A percentile compares a stretch with the other conserved stretches of the same genome.
phyloP scores from a whole-genome alignment of 2,329 filamentous ascomycete species.

The Aspergillus arachidicola region DNA sequence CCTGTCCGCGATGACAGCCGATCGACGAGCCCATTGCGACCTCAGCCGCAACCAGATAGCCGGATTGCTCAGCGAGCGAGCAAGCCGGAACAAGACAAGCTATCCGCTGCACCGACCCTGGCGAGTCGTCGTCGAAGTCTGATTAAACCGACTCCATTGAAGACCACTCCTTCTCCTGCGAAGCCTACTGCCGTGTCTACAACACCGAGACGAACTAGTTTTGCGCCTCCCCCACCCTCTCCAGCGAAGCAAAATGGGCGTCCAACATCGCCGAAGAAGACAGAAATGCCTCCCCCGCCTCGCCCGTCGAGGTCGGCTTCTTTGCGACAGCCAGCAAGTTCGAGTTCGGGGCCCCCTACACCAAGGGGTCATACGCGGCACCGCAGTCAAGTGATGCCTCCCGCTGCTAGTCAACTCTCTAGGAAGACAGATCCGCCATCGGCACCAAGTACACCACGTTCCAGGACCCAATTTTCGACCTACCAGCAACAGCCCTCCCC shows the following conservation, averaged over 20 bases:
- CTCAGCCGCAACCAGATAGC: slow-evolving; percentile 22
- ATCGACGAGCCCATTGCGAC: slow-evolving; percentile 18
- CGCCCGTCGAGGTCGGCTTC: slow-evolving; percentile 41
- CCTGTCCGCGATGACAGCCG: slow-evolving; percentile 23
- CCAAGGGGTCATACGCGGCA: slow-evolving; percentile 36
- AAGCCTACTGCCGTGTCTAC: slow-evolving; percentile 20
- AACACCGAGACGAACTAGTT: slow-evolving; percentile 22
- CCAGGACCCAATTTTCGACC: slow-evolving; percentile 37
- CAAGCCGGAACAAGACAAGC: slow-evolving; percentile 15
- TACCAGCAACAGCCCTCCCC: slow-evolving; percentile 44
- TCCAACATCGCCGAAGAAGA: slow-evolving; percentile 31
- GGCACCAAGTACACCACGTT: slow-evolving; percentile 21
- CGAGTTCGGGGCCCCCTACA: slow-evolving; percentile 20
- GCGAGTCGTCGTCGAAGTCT: slow-evolving; percentile 33
- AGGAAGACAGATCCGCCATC: slow-evolving; percentile 23
- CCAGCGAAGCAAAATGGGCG: slow-evolving; percentile 22
- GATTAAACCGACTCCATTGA: slow-evolving; percentile 30
- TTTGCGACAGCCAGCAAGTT: slow-evolving; percentile 35
- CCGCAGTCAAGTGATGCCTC: slow-evolving; percentile 36
- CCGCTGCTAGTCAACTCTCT: slow-evolving; percentile 15
- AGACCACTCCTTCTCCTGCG: slow-evolving; percentile 14
- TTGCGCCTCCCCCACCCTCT: slow-evolving; percentile 23
- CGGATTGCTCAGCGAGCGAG: slow-evolving; percentile 21
- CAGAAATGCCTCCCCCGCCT: slow-evolving; percentile 37
- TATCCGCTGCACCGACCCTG: slow-evolving; percentile 6